Conservation (phyloP, 805 yeast genomes). For the Candida andamanensis region DNA sequence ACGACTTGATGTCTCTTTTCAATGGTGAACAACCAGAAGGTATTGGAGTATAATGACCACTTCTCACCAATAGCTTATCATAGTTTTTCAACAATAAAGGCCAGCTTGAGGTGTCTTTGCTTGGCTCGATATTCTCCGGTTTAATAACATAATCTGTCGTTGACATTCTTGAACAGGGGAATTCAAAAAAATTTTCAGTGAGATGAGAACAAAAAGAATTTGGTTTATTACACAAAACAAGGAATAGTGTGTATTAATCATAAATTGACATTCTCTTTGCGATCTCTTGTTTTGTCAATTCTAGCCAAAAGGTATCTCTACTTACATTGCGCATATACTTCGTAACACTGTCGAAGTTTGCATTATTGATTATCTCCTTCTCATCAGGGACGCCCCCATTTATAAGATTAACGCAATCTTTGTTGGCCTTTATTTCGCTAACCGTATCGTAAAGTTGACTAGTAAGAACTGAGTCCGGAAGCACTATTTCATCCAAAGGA, state of each 20-base stretch:
- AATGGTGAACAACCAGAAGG: conserved; percentile 94
- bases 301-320: conserved; percentile 40
- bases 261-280: conserved; percentile 13
- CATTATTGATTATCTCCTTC: conserved; percentile 30
- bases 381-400: conserved; percentile 42
- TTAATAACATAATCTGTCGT: conserved; percentile 69
- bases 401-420: conserved; percentile 58
- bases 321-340: conserved; percentile 32
- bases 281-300: conserved; percentile 28
- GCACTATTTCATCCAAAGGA: conserved; percentile 30
- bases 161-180: conserved; percentile 4
- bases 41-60: conserved; percentile 96
- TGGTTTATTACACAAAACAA: too few species aligned
- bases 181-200: conserved; percentile 8
- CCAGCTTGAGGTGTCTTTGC: conserved; percentile 90
- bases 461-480: conserved; percentile 37
- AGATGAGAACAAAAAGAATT: conserved; percentile 7
- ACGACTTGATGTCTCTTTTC: conserved; percentile 87
- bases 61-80: conserved; percentile 89
- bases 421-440: conserved; percentile 64
- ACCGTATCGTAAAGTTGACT: conserved; percentile 61
- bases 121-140: conserved; percentile 76
- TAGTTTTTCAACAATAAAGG: conserved; percentile 90
- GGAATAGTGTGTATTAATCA: too few species aligned
- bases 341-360: conserved; percentile 28